Evolutionary conservation across 306 rosid genomes (phyloP), one percentile per base, ranked within the genome.

Genomic region (Fragaria vesca): DNA sequence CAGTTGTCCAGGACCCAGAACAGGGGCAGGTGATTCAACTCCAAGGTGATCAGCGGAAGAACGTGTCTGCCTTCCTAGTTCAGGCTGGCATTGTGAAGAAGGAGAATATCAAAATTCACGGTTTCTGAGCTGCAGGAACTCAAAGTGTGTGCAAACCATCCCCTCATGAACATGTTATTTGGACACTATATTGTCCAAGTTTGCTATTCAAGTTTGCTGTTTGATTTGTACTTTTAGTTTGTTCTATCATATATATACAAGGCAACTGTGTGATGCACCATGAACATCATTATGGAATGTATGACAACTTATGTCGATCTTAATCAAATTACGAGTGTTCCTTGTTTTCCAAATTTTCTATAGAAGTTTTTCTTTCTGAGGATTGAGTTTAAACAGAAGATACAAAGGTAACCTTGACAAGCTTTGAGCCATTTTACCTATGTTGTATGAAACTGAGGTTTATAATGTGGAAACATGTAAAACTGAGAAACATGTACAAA

Each of bases 1-100:
- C 76, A 0, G 76, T 72, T 72, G 66, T 72, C 76, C 76, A 72
- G 66, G 76, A 72, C 21, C 76, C 76, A 52, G 76, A 72, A 30
- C 76, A 54, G 57, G 76, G 76, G 8, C 76, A 72, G 79, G 73
- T 76, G 34, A 76, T 76, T 62, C 79, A 76, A 66, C 79, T 76
- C 65, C 79, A 76, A 76, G 79, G 79, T 20, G 80, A 76, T 67
- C 73, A 76, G 38, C 50, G 67, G 18, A 76, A 76, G 66, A 38
- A 76, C 20, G 80, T 76, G 12, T 76, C 80, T 40, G 42, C 67
- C 52, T 76, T 76, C 73, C 66, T 66, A 21, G 66, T 67, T 47
- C 74, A 76, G 74, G 80, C 80, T 38, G 74, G 80, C 66, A 76
- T 66, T 24, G 80, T 76, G 66, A 52, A 66, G 80, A 76, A 76